Evolutionary conservation across 2,329 filamentous ascomycete genomes (phyloP).

Genomic region (Fusarium concolor): DNA sequence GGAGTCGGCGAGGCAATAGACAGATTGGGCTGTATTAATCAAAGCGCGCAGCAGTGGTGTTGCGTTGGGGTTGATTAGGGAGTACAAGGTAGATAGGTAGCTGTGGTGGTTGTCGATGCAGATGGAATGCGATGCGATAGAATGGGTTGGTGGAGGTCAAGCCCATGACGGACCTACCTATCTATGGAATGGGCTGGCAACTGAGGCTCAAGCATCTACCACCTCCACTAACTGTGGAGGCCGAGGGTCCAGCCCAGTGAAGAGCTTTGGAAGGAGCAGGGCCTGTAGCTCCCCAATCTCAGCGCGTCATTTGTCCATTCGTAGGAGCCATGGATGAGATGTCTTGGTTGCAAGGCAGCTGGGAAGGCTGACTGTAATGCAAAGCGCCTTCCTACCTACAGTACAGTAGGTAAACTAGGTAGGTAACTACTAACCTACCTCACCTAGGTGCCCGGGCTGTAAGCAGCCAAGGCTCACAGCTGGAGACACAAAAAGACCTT

Average conservation of each 20-base stretch:
- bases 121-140: conserved; percentile 12
- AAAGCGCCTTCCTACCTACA: too few species aligned
- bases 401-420: too few species aligned
- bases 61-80: neutral
- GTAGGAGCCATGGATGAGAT: too few species aligned
- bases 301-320: conserved; percentile 11
- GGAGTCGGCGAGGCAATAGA: neutral
- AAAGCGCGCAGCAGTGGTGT: neutral
- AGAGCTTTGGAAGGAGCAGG: conserved; percentile 18
- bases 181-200: neutral
- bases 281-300: neutral
- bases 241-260: neutral
- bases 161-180: neutral
- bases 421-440: too few species aligned
- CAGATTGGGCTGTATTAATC: neutral
- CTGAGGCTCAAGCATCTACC: conserved; percentile 21
- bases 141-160: conserved; percentile 3
- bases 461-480: conserved; percentile 23
- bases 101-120: neutral
- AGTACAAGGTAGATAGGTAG: neutral
- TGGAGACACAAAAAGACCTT: neutral
- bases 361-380: conserved; percentile 1
- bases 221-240: conserved; percentile 6
- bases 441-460: neutral
- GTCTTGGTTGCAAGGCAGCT: too few species aligned